phyloP scores from a whole-genome alignment of 73 alveolate species.

The Effrenium voratum region DNA sequence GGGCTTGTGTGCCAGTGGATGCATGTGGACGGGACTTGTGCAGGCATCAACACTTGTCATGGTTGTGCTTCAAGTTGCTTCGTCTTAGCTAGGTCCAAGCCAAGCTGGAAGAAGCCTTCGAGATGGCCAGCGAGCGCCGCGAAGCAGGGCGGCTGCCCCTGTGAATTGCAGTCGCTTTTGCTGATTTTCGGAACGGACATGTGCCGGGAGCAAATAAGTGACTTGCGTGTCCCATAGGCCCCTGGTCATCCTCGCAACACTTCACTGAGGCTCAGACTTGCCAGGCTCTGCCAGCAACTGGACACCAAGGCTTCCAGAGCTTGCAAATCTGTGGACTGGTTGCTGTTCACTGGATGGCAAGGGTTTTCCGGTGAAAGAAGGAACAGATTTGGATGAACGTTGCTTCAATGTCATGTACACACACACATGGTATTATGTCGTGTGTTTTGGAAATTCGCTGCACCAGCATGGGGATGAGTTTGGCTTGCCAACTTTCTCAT shows the following conservation, averaged over 20 bases:
- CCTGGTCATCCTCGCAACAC: background rate
- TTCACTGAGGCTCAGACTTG: constrained; percentile 11
- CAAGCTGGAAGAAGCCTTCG: constrained; percentile 69
- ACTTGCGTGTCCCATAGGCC: background rate
- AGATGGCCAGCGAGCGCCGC: constrained; percentile 71
- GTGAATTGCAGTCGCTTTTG: background rate
- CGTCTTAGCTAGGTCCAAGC: constrained; percentile 32
- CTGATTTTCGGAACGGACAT: background rate
- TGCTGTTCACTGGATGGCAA: too few species aligned
- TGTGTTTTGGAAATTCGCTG: too few species aligned
- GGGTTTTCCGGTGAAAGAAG: too few species aligned
- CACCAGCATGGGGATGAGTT: too few species aligned
- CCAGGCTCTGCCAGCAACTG: constrained; percentile 39
- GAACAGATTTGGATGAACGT: too few species aligned
- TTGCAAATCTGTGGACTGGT: too few species aligned
- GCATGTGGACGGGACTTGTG: too few species aligned
- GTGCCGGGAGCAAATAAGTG: background rate
- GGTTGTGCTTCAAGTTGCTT: background rate
- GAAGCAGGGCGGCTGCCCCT: constrained; percentile 45
- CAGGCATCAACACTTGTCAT: too few species aligned
- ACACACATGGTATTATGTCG: too few species aligned
- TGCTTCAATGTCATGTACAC: too few species aligned
- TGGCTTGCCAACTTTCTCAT: too few species aligned
- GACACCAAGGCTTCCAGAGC: constrained; percentile 27
- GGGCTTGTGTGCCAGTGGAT: too few species aligned